Evolutionary conservation across 2,329 filamentous ascomycete genomes (phyloP), one percentile per base, ranked within the genome.

Genomic region (Laburnicola sp.): DNA sequence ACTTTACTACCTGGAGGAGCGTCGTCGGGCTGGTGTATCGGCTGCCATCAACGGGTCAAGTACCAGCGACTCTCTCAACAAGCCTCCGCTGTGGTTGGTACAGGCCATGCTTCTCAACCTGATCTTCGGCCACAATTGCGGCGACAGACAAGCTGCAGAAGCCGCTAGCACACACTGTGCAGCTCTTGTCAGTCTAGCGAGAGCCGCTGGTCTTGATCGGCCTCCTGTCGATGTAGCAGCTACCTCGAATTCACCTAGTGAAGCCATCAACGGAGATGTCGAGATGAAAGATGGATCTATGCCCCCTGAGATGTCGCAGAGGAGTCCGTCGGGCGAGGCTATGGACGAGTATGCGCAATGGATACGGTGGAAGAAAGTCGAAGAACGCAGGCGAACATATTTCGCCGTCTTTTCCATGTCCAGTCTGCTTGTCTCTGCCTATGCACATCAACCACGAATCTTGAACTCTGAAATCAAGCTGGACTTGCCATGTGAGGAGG

Each of bases 81-180:
- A 84, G 48, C 85, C 92, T 2, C 93, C 93, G 0, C 80, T 97
- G 35, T 97, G 93, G 92, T 81, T 99, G 25, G 91, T 97, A 11
- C 94, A 97, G 73, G 91, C 93, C 0, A 97, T 97, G 93, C 79
- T 97, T 6, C 80, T 99, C 44, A 97, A 96, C 68, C 89, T 97
- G 32, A 89, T 97, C 11, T 97, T 96, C 69, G 93, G 93, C 10
- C 90, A 97, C 72, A 95, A 96, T 60, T 96, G 91, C 69, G 91
- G 89, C 32, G 93, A 97, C 70, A 93, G 95, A 75, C 87, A 86
- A 47, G 88, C 91, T 22, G 91, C 89, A 53, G 91, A 97, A 69
- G 95, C 96, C 65, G 93, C 93, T 1, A 92, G 88, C 57, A 96
- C 89, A 1, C 93, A 97, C 69, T 95, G 90, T 69, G 89, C 91